These are phyloP conservation scores for Tetradesmus obliquus DNA, from an alignment of 139 green algal species.

Conservation along the genomic window DNA sequence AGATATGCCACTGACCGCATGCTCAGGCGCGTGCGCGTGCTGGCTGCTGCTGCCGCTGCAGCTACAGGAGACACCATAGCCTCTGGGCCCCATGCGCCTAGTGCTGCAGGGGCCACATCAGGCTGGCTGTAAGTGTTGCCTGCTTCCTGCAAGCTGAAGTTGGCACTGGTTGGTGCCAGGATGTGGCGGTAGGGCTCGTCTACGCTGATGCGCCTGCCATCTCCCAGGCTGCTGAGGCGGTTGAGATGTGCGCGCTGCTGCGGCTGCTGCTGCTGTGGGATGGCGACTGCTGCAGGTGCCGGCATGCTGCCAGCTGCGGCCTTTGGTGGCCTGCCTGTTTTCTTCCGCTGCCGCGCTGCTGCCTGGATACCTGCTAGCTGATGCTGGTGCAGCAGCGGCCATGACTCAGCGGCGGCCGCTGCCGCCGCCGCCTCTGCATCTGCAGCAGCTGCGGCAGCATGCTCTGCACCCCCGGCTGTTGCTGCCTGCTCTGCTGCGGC, in stretches of 20 bases:
- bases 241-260: not conserved
- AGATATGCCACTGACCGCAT: constrained; percentile 28
- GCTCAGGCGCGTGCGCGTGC: constrained; percentile 7
- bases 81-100: not conserved
- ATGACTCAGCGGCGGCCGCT: not conserved
- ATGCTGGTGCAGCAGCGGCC: not conserved
- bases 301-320: not conserved
- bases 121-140: not conserved
- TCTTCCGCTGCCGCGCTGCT: constrained; percentile 2
- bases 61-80: not conserved
- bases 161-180: not conserved
- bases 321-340: constrained; percentile 20
- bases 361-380: not conserved
- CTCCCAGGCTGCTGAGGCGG: not conserved
- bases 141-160: not conserved
- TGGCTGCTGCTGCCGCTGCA: not conserved
- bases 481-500: not conserved
- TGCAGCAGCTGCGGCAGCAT: not conserved
- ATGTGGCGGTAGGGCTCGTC: not conserved
- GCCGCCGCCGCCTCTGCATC: not conserved
- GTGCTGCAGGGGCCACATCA: not conserved
- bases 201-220: not conserved
- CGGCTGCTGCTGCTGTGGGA: not conserved
- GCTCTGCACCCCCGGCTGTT: not conserved
- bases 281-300: not conserved